Evolutionary conservation across 2,329 filamentous ascomycete genomes (phyloP).

Genomic region (Talaromyces sp.): DNA sequence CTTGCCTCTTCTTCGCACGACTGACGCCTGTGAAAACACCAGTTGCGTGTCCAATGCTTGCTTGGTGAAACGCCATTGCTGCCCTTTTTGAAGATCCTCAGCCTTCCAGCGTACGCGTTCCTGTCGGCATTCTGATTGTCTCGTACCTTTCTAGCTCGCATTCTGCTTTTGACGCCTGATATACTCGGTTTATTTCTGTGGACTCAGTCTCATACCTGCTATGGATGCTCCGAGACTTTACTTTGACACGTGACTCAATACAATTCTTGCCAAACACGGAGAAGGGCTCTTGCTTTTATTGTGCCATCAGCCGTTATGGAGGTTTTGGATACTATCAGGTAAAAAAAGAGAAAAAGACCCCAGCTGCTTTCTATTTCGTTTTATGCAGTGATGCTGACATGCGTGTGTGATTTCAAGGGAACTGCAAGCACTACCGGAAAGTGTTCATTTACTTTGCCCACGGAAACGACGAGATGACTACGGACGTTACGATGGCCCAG

Average conservation of each 20-base stretch:
- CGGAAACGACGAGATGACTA: conserved; percentile 59
- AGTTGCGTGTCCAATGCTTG: not conserved
- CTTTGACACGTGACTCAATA: not conserved
- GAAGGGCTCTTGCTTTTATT: not conserved
- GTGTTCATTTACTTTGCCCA: conserved; percentile 65
- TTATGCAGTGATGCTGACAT: not conserved
- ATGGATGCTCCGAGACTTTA: not conserved
- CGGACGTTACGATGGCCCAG: conserved; percentile 59
- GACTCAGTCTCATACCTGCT: not conserved
- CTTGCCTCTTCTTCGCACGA: not conserved
- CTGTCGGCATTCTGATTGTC: not conserved
- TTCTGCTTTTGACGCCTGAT: not conserved
- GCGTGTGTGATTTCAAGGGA: conserved; percentile 25
- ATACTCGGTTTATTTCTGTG: not conserved
- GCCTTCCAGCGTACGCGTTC: not conserved
- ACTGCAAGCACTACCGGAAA: conserved; percentile 39
- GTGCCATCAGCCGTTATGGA: conserved; percentile 27
- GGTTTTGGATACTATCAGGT: conserved; percentile 40
- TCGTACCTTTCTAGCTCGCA: not conserved
- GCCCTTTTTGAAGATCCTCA: not conserved
- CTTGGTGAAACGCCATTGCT: not conserved
- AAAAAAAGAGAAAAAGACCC: conserved; percentile 12
- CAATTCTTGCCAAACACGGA: not conserved
- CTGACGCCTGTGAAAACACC: not conserved
- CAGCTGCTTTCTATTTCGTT: not conserved